These are phyloP conservation scores for Chalaropsis ovoidea DNA, from an alignment of 2,329 filamentous ascomycete genomes.

Conservation along the genomic window DNA sequence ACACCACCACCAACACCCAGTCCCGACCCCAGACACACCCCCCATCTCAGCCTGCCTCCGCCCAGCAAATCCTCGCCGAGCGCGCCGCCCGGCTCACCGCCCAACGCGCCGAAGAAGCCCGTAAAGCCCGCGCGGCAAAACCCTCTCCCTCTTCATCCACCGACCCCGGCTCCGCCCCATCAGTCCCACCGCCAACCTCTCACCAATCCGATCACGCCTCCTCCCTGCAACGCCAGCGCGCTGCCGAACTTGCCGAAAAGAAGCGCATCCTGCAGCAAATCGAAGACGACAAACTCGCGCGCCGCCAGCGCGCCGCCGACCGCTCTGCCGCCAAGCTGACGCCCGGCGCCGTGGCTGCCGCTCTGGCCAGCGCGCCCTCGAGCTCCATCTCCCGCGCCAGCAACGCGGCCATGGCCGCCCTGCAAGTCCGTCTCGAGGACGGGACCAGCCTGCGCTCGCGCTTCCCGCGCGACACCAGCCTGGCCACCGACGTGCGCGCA, in stretches of 20 bases:
- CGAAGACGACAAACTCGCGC: constrained; percentile 62
- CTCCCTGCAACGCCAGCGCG: constrained; percentile 52
- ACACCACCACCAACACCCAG: constrained; percentile 15
- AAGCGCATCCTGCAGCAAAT: constrained; percentile 64
- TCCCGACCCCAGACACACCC: background rate
- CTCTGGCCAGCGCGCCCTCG: constrained; percentile 31
- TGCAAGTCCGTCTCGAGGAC: constrained; percentile 77
- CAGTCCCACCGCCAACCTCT: constrained; percentile 5
- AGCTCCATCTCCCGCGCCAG: constrained; percentile 31
- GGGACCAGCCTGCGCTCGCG: constrained; percentile 65
- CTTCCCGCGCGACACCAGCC: constrained; percentile 55
- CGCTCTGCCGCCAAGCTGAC: constrained; percentile 29
- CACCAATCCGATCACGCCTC: constrained; percentile 40
- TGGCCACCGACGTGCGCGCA: constrained; percentile 56
- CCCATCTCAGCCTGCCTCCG: background rate
- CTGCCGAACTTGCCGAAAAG: constrained; percentile 48
- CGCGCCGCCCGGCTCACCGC: constrained; percentile 39
- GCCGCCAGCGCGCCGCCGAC: constrained; percentile 42
- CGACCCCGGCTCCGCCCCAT: constrained; percentile 29
- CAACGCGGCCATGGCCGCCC: constrained; percentile 36
- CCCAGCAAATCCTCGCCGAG: constrained; percentile 40
- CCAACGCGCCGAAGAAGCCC: constrained; percentile 31
- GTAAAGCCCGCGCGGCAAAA: constrained; percentile 30
- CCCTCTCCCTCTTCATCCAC: constrained; percentile 28
- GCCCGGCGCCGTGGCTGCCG: constrained; percentile 30